Percentiles rank a stretch among this genome's conserved stretches.
Conservation (phyloP, 2,329 filamentous ascomycete species). For the Fusarium multiceps region DNA sequence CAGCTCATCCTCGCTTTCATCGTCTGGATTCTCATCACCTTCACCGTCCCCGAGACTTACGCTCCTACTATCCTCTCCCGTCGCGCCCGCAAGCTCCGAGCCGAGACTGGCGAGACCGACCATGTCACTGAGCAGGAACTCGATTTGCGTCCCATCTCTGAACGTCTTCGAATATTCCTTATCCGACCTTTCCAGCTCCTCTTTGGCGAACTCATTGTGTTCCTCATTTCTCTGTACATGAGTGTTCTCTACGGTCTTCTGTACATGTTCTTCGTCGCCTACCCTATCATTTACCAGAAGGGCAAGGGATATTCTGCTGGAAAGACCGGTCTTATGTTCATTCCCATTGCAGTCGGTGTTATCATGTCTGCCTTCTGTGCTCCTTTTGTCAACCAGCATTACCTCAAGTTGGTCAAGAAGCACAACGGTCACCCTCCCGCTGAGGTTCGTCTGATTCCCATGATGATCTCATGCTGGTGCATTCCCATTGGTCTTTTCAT, state of each 20-base stretch:
- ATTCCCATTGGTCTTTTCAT: conserved; percentile 70
- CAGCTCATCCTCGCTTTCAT: conserved; percentile 79
- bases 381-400: conserved; percentile 83
- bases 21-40: conserved; percentile 80
- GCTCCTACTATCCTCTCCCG: conserved; percentile 79
- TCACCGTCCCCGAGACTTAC: conserved; percentile 93
- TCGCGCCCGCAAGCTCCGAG: conserved; percentile 77
- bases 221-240: conserved; percentile 88
- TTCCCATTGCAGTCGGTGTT: conserved; percentile 82
- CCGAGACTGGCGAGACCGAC: conserved; percentile 71
- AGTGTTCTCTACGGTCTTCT: conserved; percentile 79
- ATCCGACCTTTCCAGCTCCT: conserved; percentile 87
- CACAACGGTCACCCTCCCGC: conserved; percentile 80
- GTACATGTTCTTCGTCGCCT: conserved; percentile 83
- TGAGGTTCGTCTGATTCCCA: conserved; percentile 82
- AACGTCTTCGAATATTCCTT: conserved; percentile 79
- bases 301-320: conserved; percentile 82
- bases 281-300: conserved; percentile 76
- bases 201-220: conserved; percentile 85
- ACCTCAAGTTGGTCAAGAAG: conserved; percentile 71
- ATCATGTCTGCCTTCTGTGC: conserved; percentile 73
- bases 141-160: conserved; percentile 74
- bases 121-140: conserved; percentile 86
- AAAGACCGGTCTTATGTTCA: conserved; percentile 86
- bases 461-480: conserved; percentile 82